Conservation (phyloP, 2,329 filamentous ascomycete genomes). For the Bipolaris zeicola region DNA sequence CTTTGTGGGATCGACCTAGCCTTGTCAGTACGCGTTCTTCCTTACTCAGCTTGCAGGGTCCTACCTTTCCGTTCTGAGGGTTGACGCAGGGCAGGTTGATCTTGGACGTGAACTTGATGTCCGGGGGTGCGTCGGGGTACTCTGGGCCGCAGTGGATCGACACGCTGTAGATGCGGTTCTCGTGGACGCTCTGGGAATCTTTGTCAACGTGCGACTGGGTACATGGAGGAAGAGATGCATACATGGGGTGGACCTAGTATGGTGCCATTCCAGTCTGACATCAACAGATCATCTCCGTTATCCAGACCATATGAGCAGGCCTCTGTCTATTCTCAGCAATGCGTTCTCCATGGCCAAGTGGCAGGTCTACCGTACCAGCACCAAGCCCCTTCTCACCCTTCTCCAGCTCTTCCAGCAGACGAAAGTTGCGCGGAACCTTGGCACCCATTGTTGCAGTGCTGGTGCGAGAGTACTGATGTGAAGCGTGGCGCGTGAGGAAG, state of each 20-base stretch:
- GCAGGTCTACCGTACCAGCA: conserved; percentile 64
- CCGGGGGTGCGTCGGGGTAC: conserved; percentile 88
- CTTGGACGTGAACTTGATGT: conserved; percentile 89
- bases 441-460: conserved; percentile 59
- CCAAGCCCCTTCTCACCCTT: conserved; percentile 98
- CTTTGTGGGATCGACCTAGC: conserved; percentile 80
- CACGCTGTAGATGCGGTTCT: conserved; percentile 98
- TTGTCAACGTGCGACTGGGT: conserved; percentile 6
- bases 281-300: conserved; percentile 90
- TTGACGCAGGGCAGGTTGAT: conserved; percentile 97
- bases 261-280: conserved; percentile 99
- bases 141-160: conserved; percentile 92
- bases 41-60: neutral
- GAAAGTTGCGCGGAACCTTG: conserved; percentile 93
- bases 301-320: conserved; percentile 96
- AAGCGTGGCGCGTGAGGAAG: conserved; percentile 27
- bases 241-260: conserved; percentile 97
- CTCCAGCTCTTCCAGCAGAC: conserved; percentile 94
- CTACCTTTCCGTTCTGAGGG: conserved; percentile 73
- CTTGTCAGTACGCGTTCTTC: conserved; percentile 9
- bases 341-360: neutral
- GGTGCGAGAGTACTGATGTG: conserved; percentile 10
- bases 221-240: conserved; percentile 49
- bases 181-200: conserved; percentile 76
- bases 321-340: conserved; percentile 60